These are phyloP conservation scores for Mycena capillaripes DNA, from an alignment of 768 basidiomycete genomes.

Conservation along the genomic window DNA sequence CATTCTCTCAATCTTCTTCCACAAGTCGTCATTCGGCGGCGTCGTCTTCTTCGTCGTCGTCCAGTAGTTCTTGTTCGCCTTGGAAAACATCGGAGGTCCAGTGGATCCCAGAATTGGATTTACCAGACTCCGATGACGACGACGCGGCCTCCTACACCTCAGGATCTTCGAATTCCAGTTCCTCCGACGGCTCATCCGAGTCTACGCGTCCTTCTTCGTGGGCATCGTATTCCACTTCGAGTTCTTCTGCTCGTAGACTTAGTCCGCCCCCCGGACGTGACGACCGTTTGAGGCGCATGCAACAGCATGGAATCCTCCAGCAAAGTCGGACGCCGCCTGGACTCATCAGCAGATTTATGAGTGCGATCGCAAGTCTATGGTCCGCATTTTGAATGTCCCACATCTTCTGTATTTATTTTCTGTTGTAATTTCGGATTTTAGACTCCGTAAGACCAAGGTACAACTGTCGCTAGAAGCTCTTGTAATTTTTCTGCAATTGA, in stretches of 20 bases:
- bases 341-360: neutral
- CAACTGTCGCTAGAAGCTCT: slow-evolving; percentile 8
- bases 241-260: neutral
- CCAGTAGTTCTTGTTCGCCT: neutral
- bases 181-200: neutral
- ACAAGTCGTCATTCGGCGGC: neutral
- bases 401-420: neutral
- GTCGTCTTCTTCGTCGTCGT: neutral
- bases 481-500: slow-evolving; percentile 12
- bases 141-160: neutral
- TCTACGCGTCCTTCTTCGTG: neutral
- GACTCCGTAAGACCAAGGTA: no score
- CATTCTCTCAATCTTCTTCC: neutral
- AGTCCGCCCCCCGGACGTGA: slow-evolving; percentile 11
- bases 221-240: neutral
- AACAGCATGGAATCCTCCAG: neutral
- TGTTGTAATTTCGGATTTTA: neutral
- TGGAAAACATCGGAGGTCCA: neutral
- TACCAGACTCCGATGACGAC: neutral
- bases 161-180: neutral
- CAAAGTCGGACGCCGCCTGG: neutral
- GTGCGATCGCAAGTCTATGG: neutral
- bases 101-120: neutral
- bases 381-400: neutral
- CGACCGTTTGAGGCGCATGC: slow-evolving; percentile 15